Evolutionary conservation across 2,329 filamentous ascomycete species (phyloP).

Genomic region (Aureobasidium leucospermi): DNA sequence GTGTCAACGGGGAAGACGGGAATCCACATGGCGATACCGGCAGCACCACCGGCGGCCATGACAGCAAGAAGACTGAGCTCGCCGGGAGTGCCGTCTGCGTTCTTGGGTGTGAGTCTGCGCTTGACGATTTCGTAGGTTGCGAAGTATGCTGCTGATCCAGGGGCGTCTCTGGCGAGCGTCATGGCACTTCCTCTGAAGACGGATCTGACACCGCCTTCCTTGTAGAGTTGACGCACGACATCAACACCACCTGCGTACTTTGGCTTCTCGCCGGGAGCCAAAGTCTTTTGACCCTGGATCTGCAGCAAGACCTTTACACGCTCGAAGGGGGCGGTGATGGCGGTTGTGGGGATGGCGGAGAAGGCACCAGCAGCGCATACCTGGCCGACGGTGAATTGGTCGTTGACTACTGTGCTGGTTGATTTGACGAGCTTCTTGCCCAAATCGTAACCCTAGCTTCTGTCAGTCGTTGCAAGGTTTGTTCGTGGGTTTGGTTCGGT

Average conservation of each 20-base stretch:
- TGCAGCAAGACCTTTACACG: conserved; percentile 97
- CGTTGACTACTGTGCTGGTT: conserved; percentile 58
- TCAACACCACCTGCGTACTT: conserved; percentile 82
- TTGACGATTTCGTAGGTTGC: conserved; percentile 97
- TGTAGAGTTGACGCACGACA: conserved; percentile 89
- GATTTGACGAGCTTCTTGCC: conserved; percentile 79
- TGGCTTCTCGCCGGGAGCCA: conserved; percentile 83
- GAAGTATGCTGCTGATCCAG: conserved; percentile 91
- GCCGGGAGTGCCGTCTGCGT: conserved; percentile 63
- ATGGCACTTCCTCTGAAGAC: conserved; percentile 89
- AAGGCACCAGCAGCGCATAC: conserved; percentile 93
- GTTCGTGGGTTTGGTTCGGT: not conserved
- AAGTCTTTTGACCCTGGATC: conserved; percentile 84
- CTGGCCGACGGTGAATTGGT: conserved; percentile 73
- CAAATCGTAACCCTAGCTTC: conserved; percentile 76
- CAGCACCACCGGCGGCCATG: conserved; percentile 77
- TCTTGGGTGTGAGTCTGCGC: conserved; percentile 73
- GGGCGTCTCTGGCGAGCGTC: conserved; percentile 88
- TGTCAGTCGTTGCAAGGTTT: not conserved
- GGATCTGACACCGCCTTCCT: conserved; percentile 78
- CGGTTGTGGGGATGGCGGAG: conserved; percentile 92
- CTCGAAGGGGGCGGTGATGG: conserved; percentile 98
- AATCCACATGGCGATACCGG: conserved; percentile 98
- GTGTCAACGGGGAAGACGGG: conserved; percentile 97
- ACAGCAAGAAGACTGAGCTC: conserved; percentile 76